phyloP scores from a whole-genome alignment of 2,329 filamentous ascomycete genomes.

The Trichoderma gracile region DNA sequence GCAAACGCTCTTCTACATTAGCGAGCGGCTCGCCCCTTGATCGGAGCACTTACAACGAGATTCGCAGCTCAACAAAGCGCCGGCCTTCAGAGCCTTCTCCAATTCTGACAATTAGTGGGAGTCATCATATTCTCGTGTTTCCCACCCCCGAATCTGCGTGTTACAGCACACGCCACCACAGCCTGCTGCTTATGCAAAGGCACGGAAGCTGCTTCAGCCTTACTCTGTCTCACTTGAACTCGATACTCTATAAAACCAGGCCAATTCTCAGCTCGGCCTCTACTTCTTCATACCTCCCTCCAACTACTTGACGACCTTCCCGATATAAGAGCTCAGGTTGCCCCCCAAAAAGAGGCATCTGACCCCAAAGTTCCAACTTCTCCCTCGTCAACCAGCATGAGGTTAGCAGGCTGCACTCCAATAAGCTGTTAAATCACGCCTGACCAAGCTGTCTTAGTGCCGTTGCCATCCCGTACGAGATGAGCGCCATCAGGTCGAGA shows the following conservation, averaged over 20 bases:
- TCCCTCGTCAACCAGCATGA: constrained; percentile 19
- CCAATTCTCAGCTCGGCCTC: constrained; percentile 15
- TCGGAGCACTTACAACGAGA: constrained; percentile 6
- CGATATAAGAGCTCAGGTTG: neutral
- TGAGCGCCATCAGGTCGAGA: constrained; percentile 53
- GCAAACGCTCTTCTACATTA: neutral
- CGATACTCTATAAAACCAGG: constrained; percentile 11
- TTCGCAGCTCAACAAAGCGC: constrained; percentile 12
- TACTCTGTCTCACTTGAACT: constrained; percentile 21
- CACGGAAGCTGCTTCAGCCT: constrained; percentile 23
- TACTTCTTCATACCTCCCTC: neutral
- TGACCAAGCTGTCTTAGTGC: constrained; percentile 39
- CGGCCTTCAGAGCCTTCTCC: constrained; percentile 13
- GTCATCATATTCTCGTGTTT: constrained; percentile 13
- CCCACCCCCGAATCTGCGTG: constrained; percentile 22
- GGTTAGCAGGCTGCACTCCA: neutral
- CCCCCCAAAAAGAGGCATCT: neutral
- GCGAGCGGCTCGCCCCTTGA: neutral
- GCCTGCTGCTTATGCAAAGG: constrained; percentile 25
- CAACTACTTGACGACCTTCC: neutral
- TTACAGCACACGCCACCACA: constrained; percentile 21
- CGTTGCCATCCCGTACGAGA: constrained; percentile 54
- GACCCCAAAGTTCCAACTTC: neutral
- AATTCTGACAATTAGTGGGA: neutral
- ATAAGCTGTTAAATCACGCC: neutral